Percentiles rank a stretch among this genome's conserved stretches.
These are phyloP conservation scores for Gonium pectorale DNA, from an alignment of 139 green algal genomes.

Conservation along the genomic window DNA sequence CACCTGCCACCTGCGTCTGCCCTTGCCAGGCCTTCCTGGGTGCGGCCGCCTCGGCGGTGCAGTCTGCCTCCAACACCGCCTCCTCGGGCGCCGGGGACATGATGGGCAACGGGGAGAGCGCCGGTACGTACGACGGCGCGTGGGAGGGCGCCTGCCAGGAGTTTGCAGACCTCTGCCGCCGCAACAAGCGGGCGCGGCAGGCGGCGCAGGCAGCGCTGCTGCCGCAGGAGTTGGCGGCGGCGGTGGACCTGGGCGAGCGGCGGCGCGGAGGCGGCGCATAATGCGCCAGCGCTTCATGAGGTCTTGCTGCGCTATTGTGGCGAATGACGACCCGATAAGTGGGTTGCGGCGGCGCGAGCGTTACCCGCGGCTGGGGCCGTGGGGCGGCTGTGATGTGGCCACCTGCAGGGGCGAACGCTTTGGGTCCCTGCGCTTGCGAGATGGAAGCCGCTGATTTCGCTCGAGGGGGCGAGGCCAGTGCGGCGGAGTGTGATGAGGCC, in stretches of 20 bases:
- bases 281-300: too few species aligned
- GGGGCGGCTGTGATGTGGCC: too few species aligned
- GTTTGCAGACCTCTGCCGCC: constrained; percentile 76
- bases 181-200: constrained; percentile 62
- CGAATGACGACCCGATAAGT: background rate
- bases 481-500: too few species aligned
- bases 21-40: constrained; percentile 11
- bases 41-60: constrained; percentile 10
- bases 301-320: too few species aligned
- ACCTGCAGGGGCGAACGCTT: too few species aligned
- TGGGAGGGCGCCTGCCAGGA: constrained; percentile 71
- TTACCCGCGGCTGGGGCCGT: too few species aligned
- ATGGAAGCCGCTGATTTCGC: too few species aligned
- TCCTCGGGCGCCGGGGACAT: background rate
- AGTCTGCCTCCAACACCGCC: background rate
- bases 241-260: constrained; percentile 28
- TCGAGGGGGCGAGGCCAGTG: too few species aligned
- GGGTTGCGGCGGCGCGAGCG: too few species aligned
- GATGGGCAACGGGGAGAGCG: constrained; percentile 26
- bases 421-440: too few species aligned
- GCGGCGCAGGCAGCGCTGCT: constrained; percentile 73
- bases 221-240: constrained; percentile 66
- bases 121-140: background rate
- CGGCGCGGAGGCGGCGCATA: background rate
- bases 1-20: too few species aligned